Evolutionary conservation across 176 grass and related monocot species (phyloP), one percentile per base, ranked within the genome.

Genomic region (Oropetium thomaeum): DNA sequence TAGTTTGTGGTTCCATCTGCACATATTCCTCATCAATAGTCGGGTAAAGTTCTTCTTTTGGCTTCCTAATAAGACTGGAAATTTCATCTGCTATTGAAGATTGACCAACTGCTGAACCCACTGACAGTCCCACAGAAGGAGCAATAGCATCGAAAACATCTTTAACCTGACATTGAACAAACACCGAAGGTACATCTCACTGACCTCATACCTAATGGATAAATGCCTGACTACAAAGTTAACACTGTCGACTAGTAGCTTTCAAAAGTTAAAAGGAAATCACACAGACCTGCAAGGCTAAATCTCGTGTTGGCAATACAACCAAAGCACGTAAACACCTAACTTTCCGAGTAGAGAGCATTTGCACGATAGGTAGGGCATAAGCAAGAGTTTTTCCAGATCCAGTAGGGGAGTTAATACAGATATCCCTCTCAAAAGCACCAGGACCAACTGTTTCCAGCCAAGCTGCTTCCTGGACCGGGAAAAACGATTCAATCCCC

Each of bases 401-500:
- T 60, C 95, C 95, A 68, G 95, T 98, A 9, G 95, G 95, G 58
- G 95, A 98, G 35, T 98, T 98, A 5, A 94, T 86, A 87, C 95
- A 94, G 62, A 98, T 89, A 71, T 98, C 95, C 58, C 90, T 90
- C 75, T 98, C 86, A 73, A 98, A 98, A 77, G 88, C 86, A 38
- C 95, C 89, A 14, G 95, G 89, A 12, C 95, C 89, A 65, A 98
- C 67, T 43, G 89, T 92, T 75, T 98, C 91, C 13, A 91, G 41
- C 91, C 89, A 98, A 34, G 92, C 82, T 38, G 91, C 89, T 74
- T 87, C 70, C 77, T 98, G 95, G 15, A 92, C 95, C 0, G 90
- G 84, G 58, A 97, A 93, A 33, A 97, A 83, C 2, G 88, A 92
- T 57, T 93, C 70, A 4, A 97, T 85, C 49, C 84, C 77, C 81